Evolutionary conservation across 768 basidiomycete genomes (phyloP).

Genomic region (Termitomyces sp.): DNA sequence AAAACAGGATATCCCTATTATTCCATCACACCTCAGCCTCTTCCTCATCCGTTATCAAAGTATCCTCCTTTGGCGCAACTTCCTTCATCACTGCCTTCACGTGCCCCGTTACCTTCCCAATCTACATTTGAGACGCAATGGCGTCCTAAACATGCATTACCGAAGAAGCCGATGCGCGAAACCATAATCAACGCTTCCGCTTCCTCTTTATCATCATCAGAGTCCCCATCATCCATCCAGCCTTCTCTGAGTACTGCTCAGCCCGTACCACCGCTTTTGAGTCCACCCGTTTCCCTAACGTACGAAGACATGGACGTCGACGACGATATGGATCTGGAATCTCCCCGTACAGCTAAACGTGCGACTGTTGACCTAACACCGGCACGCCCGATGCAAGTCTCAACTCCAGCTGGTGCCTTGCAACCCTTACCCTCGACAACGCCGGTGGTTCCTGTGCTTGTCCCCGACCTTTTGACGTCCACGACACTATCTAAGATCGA

Average conservation of each 20-base stretch:
- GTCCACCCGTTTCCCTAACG: background rate
- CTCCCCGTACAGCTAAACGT: constrained; percentile 14
- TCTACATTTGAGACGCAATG: constrained; percentile 11
- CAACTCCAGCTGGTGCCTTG: background rate
- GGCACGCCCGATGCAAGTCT: background rate
- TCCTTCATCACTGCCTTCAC: background rate
- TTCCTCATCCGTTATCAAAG: constrained; percentile 2
- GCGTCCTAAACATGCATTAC: constrained; percentile 9
- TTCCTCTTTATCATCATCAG: constrained; percentile 6
- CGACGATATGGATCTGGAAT: constrained; percentile 27
- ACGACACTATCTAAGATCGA: background rate
- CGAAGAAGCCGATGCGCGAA: constrained; percentile 1
- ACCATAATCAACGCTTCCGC: constrained; percentile 6
- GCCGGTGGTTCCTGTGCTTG: background rate
- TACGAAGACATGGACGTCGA: constrained; percentile 19
- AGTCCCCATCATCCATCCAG: constrained; percentile 2
- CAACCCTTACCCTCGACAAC: background rate
- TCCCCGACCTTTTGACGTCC: background rate
- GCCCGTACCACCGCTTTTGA: background rate
- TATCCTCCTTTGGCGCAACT: background rate
- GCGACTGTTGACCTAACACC: background rate
- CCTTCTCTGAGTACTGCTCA: background rate
- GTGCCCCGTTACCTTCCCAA: constrained; percentile 7
- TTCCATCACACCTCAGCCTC: constrained; percentile 3
- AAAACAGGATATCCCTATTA: constrained; percentile 1